Percentiles rank a stretch among this genome's conserved stretches.
phyloP scores from a whole-genome alignment of 2,329 filamentous ascomycete genomes.

The Diplodia seriata region DNA sequence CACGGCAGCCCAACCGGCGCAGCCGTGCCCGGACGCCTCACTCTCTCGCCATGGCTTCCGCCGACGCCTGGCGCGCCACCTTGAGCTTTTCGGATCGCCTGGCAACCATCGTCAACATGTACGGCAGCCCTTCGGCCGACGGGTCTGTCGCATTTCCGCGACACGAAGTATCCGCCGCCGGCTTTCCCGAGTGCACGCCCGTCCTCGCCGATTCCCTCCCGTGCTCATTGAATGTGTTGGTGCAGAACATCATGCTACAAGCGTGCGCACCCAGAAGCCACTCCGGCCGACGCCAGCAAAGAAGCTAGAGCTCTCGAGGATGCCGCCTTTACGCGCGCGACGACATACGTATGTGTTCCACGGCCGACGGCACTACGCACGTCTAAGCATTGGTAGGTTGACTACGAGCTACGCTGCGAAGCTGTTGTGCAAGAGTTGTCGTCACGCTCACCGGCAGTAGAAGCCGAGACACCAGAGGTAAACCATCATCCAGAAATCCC shows the following conservation, averaged over 20 bases:
- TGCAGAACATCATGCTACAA: conserved; percentile 59
- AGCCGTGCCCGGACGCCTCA: conserved; percentile 7
- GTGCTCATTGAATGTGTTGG: conserved; percentile 21
- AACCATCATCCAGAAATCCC: neutral
- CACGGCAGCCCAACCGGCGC: conserved; percentile 25
- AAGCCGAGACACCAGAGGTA: conserved; percentile 22
- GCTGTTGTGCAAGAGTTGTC: conserved; percentile 21
- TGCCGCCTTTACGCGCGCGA: conserved; percentile 65
- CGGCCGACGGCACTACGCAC: conserved; percentile 9
- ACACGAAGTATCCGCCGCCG: conserved; percentile 4
- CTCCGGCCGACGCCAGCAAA: conserved; percentile 57
- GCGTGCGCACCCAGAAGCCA: conserved; percentile 52
- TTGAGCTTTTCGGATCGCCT: conserved; percentile 57
- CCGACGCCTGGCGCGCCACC: conserved; percentile 46
- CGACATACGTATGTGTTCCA: conserved; percentile 59
- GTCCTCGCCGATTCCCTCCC: neutral
- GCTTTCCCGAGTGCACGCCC: neutral
- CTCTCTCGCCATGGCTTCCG: conserved; percentile 14
- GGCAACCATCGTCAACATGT: conserved; percentile 55
- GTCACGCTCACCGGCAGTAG: neutral
- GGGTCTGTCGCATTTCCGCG: conserved; percentile 12
- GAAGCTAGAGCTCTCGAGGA: conserved; percentile 72
- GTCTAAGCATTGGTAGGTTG: conserved; percentile 43
- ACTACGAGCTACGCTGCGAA: conserved; percentile 43
- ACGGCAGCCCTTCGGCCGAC: conserved; percentile 38